Evolutionary conservation across 169 alveolate genomes (phyloP).

Genomic region (Plasmodium fragile): DNA sequence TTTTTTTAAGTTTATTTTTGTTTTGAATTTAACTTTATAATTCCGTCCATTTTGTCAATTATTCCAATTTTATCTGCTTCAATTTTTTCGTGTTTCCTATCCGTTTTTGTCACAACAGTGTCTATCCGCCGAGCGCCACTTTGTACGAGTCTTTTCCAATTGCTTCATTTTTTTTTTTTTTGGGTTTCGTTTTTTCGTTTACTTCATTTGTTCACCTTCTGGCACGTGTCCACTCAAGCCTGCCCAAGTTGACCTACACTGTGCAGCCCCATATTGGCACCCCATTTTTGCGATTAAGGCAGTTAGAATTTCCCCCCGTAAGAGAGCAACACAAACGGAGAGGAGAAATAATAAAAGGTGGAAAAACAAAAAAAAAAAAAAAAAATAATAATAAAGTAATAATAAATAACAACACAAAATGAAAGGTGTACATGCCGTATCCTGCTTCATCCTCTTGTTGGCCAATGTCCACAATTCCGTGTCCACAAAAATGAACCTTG

Average conservation of each 20-base stretch:
- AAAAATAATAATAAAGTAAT: not conserved
- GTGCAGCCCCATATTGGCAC: not conserved
- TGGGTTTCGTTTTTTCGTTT: not conserved
- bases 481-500: constrained; percentile 12
- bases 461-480: not conserved
- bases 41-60: not conserved
- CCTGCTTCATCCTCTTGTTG: constrained; percentile 15
- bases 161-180: not conserved
- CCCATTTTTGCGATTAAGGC: not conserved
- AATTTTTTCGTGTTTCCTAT: not conserved
- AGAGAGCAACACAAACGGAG: not conserved
- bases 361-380: not conserved
- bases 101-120: not conserved
- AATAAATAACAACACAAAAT: not conserved
- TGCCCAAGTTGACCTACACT: not conserved
- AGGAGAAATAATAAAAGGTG: not conserved
- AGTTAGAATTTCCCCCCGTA: not conserved
- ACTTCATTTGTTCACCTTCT: not conserved
- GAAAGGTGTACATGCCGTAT: constrained; percentile 1
- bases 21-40: not conserved
- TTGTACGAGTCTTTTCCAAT: constrained; percentile 7
- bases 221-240: not conserved
- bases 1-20: not conserved
- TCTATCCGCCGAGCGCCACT: not conserved
- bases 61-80: not conserved